Evolutionary conservation across 2,329 filamentous ascomycete species (phyloP), one percentile per base, ranked within the genome.

Genomic region (Fusarium sp.): DNA sequence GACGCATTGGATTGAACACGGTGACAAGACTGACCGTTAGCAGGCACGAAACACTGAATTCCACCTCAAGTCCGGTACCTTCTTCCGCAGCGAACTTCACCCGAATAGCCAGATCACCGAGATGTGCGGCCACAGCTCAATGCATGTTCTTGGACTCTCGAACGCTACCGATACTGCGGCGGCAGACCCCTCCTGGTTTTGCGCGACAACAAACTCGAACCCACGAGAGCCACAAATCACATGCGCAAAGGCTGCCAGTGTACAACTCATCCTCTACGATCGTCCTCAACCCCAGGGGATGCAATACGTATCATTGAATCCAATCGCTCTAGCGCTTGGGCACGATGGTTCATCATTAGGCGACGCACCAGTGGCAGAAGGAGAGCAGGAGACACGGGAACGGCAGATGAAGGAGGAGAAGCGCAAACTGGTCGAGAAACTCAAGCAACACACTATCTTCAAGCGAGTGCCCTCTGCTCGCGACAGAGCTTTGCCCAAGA

Each of bases 221-320:
- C 81, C 72, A 73, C 84, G 76, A 65, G 83, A 89, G n/a, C 95
- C 95, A 3, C 86, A 85, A 39, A 90, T 99, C 63, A 89, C 88
- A 59, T 97, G 92, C 61, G 86, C 90, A 49, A 87, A 88, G 66
- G 89, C 89, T 7, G 85, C 91, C 21, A 93, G 90, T 46, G 88
- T 97, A 46, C 96, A 99, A 77, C 88, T 98, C 45, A 92, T 98
- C 61, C 85, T 97, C 60, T 99, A 97, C 79, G 90, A 97, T 74
- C 87, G 94, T 48, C 96, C 96, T 1, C 88, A 91, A 59, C 95
- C 96, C 1, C 89, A 87, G 31, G 88, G 90, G 58, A 98, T 99
- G 96, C 95, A 99, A 80, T 99, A 98, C 79, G 91, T 98, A 73
- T 99, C 96, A 2, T 84, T 98, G 21, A 88, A 89, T 28, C 95